Conservation (phyloP, 1,139 yeast genomes). For the Diutina sp. region DNA sequence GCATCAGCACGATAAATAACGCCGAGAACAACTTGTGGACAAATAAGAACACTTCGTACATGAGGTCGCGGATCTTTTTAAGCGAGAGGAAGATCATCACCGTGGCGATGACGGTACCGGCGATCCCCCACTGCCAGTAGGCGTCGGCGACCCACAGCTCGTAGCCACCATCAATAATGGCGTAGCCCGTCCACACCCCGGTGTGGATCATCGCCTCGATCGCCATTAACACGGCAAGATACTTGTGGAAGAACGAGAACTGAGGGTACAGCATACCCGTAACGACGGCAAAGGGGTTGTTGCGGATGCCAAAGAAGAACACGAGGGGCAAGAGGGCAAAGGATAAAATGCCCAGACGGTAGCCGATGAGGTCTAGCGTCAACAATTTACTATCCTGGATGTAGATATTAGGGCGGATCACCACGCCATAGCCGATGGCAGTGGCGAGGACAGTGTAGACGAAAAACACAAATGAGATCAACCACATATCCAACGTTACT, state of each 20-base stretch:
- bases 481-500: conserved; percentile 4
- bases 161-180: conserved; percentile 6
- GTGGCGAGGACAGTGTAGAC: conserved; percentile 6
- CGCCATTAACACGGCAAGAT: conserved; percentile 6
- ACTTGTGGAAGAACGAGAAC: conserved; percentile 7
- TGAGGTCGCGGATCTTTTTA: conserved; percentile 4
- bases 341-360: conserved; percentile 7
- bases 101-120: conserved; percentile 6
- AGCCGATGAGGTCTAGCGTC: conserved; percentile 8
- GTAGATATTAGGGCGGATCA: conserved; percentile 6
- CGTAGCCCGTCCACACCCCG: conserved; percentile 8
- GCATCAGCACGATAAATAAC: conserved; percentile 8
- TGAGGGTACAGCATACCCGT: conserved; percentile 7
- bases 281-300: conserved; percentile 7
- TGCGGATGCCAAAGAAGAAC: conserved; percentile 7
- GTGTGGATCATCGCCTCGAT: conserved; percentile 8
- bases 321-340: conserved; percentile 8
- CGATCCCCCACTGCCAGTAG: conserved; percentile 9
- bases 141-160: conserved; percentile 6
- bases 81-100: conserved; percentile 5
- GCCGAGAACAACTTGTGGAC: conserved; percentile 7
- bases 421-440: conserved; percentile 7
- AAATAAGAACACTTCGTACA: conserved; percentile 7
- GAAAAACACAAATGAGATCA: conserved; percentile 4
- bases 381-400: conserved; percentile 6